phyloP scores from a whole-genome alignment of 768 basidiomycete genomes.

The Leccinum fibrillosum region DNA sequence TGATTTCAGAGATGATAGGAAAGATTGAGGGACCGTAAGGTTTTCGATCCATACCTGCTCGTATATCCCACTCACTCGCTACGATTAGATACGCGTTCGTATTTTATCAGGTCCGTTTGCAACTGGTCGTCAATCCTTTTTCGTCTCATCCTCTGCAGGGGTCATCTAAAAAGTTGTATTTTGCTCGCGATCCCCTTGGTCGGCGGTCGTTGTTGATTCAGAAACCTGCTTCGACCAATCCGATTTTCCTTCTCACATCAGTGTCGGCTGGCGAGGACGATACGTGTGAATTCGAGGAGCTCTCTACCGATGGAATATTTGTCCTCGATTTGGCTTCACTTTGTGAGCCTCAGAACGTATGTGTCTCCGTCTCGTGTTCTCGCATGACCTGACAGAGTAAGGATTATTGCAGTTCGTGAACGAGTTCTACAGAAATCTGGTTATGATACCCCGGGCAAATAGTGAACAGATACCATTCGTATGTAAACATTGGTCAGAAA shows the following conservation, averaged over 20 bases:
- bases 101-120: constrained; percentile 62
- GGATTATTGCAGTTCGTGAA: constrained; percentile 16
- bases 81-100: constrained; percentile 70
- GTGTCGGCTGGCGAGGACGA: constrained; percentile 51
- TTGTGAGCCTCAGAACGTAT: constrained; percentile 24
- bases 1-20: constrained; percentile 52
- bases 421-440: constrained; percentile 19
- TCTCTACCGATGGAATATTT: constrained; percentile 57
- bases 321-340: constrained; percentile 44
- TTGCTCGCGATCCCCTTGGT: constrained; percentile 80
- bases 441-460: constrained; percentile 20
- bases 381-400: not conserved
- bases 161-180: constrained; percentile 51
- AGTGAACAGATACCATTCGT: constrained; percentile 21
- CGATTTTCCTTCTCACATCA: constrained; percentile 63
- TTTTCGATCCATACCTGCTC: not conserved
- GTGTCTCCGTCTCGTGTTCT: not conserved
- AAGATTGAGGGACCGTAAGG: constrained; percentile 81
- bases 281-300: constrained; percentile 55
- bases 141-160: constrained; percentile 33
- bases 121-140: not conserved
- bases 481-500: constrained; percentile 5
- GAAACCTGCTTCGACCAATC: constrained; percentile 43
- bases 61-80: not conserved
- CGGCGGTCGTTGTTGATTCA: constrained; percentile 81